Percentiles rank a stretch among this genome's conserved stretches.
phyloP scores from a whole-genome alignment of 768 basidiomycete genomes.

The Boletus huronensis region DNA sequence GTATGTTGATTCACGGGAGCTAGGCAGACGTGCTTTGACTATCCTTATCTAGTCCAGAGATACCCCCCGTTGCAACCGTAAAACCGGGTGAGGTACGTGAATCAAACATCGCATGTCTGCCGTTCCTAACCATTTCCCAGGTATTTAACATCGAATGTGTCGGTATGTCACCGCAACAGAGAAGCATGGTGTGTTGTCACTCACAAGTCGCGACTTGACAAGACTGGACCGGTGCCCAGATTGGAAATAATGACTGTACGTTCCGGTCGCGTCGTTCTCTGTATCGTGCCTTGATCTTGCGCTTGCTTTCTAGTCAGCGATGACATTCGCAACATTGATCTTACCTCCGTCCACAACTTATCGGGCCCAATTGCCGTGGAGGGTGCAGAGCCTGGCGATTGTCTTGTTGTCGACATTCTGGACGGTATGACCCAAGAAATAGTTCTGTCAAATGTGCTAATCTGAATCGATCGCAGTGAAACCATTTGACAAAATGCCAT shows the following conservation, averaged over 20 bases:
- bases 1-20: conserved; percentile 37
- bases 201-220: neutral
- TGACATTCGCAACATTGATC: conserved; percentile 62
- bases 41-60: conserved; percentile 48
- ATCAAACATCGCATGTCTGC: neutral
- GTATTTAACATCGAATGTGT: conserved; percentile 71
- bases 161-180: conserved; percentile 36
- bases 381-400: conserved; percentile 76
- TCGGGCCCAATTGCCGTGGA: conserved; percentile 73
- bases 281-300: neutral
- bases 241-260: conserved; percentile 70
- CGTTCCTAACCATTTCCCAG: conserved; percentile 26
- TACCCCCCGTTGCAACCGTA: conserved; percentile 57
- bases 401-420: conserved; percentile 76
- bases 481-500: conserved; percentile 73
- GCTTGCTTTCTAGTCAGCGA: conserved; percentile 46
- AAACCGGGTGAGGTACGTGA: conserved; percentile 53
- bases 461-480: conserved; percentile 38
- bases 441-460: neutral
- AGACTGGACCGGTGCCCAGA: conserved; percentile 82
- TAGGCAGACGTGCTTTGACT: neutral
- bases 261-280: neutral
- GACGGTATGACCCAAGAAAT: conserved; percentile 43
- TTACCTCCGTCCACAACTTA: conserved; percentile 69
- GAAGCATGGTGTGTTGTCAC: neutral